Evolutionary conservation across 805 yeast species (phyloP), one percentile per base, ranked within the genome.

Genomic region (Candida silvicultrix): DNA sequence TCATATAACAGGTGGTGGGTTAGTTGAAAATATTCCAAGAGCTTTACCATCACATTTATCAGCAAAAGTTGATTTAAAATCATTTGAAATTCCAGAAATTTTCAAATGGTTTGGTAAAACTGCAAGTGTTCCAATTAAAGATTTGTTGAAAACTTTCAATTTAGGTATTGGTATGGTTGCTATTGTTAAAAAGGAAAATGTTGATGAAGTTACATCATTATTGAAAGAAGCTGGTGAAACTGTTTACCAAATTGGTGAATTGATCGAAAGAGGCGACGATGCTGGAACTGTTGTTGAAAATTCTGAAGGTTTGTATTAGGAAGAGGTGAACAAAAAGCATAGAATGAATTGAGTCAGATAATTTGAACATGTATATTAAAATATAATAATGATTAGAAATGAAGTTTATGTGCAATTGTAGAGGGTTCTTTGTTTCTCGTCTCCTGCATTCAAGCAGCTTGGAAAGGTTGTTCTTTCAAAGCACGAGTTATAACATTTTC

Each of bases 1-100:
- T 2, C 96, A 94, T 61, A 94, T 94, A 60, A 94, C 99, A 21
- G 99, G 99, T 50, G 99, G 99, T 65, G 99, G 99, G 44, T 74
- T 94, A 45, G 83, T 94, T 25, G 99, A 94, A 67, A 94, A 94
- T 67, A 81, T 92, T 48, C 99, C 99, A 45, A 81, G 99, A 64
- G 94, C 96, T 18, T 73, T 94, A 50, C 99, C 99, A 48, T 68
- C 78, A 47, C 67, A 80, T 56, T 71, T 94, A 50, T 82, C 83
- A 57, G 99, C 97, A 14, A 73, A 72, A 53, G 78, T 94, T 43
- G 96, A 92, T 64, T 81, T 85, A 62, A 69, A 68, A 45, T 69
- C 78, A 10, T 92, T 98, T 96, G 78, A 80, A 52, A 82, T 94
- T 31, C 95, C 96, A 35, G 83, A 75, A 32, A 89, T 94, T 35